Evolutionary conservation across 768 basidiomycete species (phyloP).

Genomic region (Boletus bicolor): DNA sequence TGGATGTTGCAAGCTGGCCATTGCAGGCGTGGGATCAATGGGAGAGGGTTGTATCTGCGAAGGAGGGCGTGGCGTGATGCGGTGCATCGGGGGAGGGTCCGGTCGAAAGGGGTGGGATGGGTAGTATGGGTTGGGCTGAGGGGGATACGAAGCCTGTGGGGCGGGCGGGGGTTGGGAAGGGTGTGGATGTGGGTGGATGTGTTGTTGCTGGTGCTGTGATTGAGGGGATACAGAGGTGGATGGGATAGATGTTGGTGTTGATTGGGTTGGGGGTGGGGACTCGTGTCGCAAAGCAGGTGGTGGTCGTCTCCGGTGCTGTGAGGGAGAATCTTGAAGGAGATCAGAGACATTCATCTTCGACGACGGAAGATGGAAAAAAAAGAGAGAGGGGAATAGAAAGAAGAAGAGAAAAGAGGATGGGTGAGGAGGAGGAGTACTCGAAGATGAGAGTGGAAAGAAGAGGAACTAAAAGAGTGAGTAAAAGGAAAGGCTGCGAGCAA

Average conservation of each 20-base stretch:
- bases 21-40: constrained; percentile 29
- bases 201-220: constrained; percentile 30
- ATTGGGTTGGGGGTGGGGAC: constrained; percentile 25
- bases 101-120: constrained; percentile 13
- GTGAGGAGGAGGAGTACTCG: constrained; percentile 8
- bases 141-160: constrained; percentile 19
- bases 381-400: neutral
- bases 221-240: constrained; percentile 32
- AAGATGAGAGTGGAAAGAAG: constrained; percentile 29
- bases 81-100: constrained; percentile 23
- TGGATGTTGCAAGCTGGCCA: constrained; percentile 34
- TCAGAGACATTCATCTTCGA: constrained; percentile 61
- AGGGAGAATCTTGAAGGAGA: constrained; percentile 68
- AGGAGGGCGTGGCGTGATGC: constrained; percentile 33
- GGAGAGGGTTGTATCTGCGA: constrained; percentile 28
- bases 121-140: constrained; percentile 25
- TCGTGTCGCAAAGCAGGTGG: constrained; percentile 26
- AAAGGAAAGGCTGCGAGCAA: constrained; percentile 28
- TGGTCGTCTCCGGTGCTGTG: constrained; percentile 45
- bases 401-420: neutral
- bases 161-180: constrained; percentile 14
- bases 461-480: constrained; percentile 26
- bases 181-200: constrained; percentile 19
- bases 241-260: constrained; percentile 24
- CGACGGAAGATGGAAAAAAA: neutral